Percentiles rank a stretch among this genome's conserved stretches.
Evolutionary conservation across 768 basidiomycete genomes (phyloP).

Genomic region (Grammothele lineata): DNA sequence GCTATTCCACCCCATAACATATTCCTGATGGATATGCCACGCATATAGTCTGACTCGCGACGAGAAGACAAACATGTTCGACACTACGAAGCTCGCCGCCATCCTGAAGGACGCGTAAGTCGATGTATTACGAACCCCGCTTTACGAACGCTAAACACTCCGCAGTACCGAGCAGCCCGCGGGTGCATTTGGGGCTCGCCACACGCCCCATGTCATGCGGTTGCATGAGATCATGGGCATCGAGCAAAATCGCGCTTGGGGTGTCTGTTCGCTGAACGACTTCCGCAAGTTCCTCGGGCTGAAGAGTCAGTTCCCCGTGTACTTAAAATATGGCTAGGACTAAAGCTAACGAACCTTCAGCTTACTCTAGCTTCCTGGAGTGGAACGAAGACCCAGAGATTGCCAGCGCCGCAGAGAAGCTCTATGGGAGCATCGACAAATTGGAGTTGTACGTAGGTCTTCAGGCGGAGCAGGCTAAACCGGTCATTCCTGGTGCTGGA

Average conservation of each 20-base stretch:
- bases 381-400: conserved; percentile 78
- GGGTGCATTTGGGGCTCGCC: conserved; percentile 69
- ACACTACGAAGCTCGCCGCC: conserved; percentile 65
- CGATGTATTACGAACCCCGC: background rate
- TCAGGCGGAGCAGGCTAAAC: conserved; percentile 76
- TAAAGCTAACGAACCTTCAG: conserved; percentile 30
- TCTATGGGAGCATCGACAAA: conserved; percentile 72
- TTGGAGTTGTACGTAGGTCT: conserved; percentile 81
- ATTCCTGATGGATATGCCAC: background rate
- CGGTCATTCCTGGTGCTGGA: conserved; percentile 72
- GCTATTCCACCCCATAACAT: background rate
- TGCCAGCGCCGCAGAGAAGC: conserved; percentile 65
- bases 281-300: conserved; percentile 80
- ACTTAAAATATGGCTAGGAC: background rate
- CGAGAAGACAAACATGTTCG: conserved; percentile 50
- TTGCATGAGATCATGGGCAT: conserved; percentile 85
- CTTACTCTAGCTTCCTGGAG: conserved; percentile 66
- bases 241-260: conserved; percentile 71
- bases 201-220: conserved; percentile 67
- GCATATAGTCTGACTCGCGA: conserved; percentile 54
- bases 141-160: background rate
- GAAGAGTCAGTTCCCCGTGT: conserved; percentile 47
- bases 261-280: conserved; percentile 79
- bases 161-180: conserved; percentile 67
- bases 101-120: conserved; percentile 66